Evolutionary conservation across 75 land plant species (phyloP), one percentile per base, ranked within the genome.

Genomic region (Pinus taeda): DNA sequence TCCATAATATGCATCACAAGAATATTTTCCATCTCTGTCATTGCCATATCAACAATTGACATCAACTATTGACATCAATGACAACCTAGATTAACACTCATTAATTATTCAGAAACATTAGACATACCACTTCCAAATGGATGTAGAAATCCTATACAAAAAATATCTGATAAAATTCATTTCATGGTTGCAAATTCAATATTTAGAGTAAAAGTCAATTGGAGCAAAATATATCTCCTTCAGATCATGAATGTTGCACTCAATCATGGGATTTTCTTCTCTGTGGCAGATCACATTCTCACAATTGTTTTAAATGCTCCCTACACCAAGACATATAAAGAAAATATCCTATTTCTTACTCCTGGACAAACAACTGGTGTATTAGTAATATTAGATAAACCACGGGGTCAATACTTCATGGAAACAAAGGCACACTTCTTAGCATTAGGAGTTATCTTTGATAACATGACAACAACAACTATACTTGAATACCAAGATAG

Each of bases 351-450:
- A 65, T 49, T 86, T 15, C 21, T 86, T 39, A 82, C 87, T 26
- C 95, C 95, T 6, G 95, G 95, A 59, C 93, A 93, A 71, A 93
- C 95, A 70, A 81, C 87, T 56, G 85, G 86, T 65, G 91, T 90
- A 36, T 86, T 93, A 53, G 22, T 93, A 63, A 77, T 59, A 2
- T 81, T 89, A 59, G 71, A 88, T 65, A 82, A 88, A 65, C 42
- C 85, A 14, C 30, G 75, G 30, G 92, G 84, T 49, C 60, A 61
- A 2, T 89, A 87, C 77, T 88, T 82, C 85, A 88, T 90, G 87
- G 87, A 87, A 13, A 90, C 86, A 3, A 22, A 22, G 8, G 82
- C 88, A 3, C 87, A 85, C 73, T 30, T 60, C 53, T 69, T 60
- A 57, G 75, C 84, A 4, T 66, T 66, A 4, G 65, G 61, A 15